Evolutionary conservation across 1,284 basidiomycete genomes (phyloP), one percentile per base, ranked within the genome.

Genomic region (Melampsora larici-populina): DNA sequence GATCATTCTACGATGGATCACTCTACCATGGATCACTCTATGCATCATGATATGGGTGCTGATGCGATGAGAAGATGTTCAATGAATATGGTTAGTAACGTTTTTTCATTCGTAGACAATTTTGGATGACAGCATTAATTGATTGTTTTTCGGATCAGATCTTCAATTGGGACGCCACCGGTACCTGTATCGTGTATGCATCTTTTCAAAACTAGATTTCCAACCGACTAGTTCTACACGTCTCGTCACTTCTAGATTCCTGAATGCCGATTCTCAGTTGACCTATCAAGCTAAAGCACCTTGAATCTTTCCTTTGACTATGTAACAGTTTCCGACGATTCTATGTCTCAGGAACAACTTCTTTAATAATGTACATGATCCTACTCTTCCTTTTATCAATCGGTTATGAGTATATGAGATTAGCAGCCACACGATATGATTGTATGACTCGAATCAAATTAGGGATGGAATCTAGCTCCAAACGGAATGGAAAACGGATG

Each of bases 121-220:
- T n/a, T n/a, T n/a, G n/a, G n/a, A n/a, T n/a, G n/a, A n/a, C n/a
- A n/a, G n/a, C n/a, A n/a, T n/a, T n/a, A n/a, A n/a, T n/a, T n/a
- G n/a, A n/a, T n/a, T n/a, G n/a, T n/a, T n/a, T n/a, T n/a, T n/a
- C n/a, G n/a, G n/a, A 13, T 6, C 31, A 76, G 73, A 58, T 76
- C 13, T 76, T 76, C 55, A 76, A 76, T 65, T 76, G 62, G 21
- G 46, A 76, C 40, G 64, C 73, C 15, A 67, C 55, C 33, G 73
- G 73, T 36, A 76, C 73, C 29, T 76, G 73, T 58, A 76, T 76
- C 43, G 73, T 76, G 73, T 76, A 60, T 67, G 73, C 18, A 1
- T 36, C n/a, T 43, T 21, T 67, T n/a, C 36, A 36, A n/a, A n/a
- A n/a, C n/a, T n/a, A n/a, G n/a, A n/a, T n/a, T n/a, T n/a, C n/a